Conservation (phyloP, 106 monocot genomes). For the Apostasia ramifera region DNA sequence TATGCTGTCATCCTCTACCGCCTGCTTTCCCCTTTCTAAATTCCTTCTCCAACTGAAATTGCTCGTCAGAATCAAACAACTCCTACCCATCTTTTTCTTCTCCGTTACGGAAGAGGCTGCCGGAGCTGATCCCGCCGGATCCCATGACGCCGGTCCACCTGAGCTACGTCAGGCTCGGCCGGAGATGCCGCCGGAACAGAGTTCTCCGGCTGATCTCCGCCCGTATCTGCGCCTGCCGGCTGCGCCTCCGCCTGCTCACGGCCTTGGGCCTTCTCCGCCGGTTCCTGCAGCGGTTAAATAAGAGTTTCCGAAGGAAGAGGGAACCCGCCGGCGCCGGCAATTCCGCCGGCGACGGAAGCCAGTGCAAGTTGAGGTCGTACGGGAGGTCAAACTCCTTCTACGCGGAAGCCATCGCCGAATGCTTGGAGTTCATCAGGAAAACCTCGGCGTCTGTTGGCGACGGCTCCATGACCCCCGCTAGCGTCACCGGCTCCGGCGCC, state of each 20-base stretch:
- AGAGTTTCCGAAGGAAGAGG: neutral
- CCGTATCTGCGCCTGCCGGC: neutral
- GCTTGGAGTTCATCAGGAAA: conserved; percentile 35
- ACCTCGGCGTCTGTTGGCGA: conserved; percentile 12
- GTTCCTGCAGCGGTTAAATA: neutral
- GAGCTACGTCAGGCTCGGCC: conserved; percentile 11
- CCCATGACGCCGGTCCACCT: no score
- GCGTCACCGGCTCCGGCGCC: no score
- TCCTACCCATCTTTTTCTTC: no score
- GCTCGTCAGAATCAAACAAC: no score
- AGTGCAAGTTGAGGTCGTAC: neutral
- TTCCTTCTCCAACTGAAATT: no score
- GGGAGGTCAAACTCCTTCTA: conserved; percentile 25
- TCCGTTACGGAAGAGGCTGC: no score
- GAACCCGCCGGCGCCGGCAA: neutral
- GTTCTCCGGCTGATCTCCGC: neutral
- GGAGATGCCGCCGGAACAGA: conserved; percentile 18
- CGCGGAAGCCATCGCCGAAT: conserved; percentile 33
- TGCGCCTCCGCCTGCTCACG: neutral
- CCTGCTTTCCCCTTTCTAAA: no score
- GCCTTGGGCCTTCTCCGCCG: neutral
- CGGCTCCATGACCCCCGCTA: no score
- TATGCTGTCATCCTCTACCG: no score
- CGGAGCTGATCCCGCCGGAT: no score
- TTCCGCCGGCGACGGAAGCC: neutral